A percentile compares a stretch with the other conserved stretches of the same genome.
phyloP scores from a whole-genome alignment of 2,329 filamentous ascomycete species.

The Fusarium sp. region DNA sequence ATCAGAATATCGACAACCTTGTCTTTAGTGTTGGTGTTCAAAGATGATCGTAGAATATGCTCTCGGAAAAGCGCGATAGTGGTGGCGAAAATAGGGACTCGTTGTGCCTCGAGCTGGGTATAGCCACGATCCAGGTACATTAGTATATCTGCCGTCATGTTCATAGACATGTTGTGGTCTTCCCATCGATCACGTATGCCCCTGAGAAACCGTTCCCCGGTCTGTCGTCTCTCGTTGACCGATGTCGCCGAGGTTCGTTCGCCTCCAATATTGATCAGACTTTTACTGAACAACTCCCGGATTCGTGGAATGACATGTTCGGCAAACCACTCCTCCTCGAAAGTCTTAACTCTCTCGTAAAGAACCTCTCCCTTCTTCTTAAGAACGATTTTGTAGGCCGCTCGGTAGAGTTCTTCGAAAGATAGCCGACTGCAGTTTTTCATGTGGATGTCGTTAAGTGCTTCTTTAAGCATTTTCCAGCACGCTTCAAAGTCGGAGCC shows the following conservation, averaged over 20 bases:
- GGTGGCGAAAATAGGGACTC: slow-evolving; percentile 83
- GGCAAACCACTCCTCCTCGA: slow-evolving; percentile 85
- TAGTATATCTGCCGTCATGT: slow-evolving; percentile 94
- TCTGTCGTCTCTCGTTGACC: slow-evolving; percentile 80
- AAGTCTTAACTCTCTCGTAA: slow-evolving; percentile 82
- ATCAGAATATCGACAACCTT: slow-evolving; percentile 81
- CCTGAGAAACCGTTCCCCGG: slow-evolving; percentile 85
- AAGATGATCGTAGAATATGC: slow-evolving; percentile 76
- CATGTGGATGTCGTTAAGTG: slow-evolving; percentile 88
- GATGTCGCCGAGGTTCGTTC: slow-evolving; percentile 69
- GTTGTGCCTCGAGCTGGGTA: slow-evolving; percentile 71
- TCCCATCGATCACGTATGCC: slow-evolving; percentile 84
- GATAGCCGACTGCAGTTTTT: slow-evolving; percentile 91
- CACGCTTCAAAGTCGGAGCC: slow-evolving; percentile 84
- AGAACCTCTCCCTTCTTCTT: slow-evolving; percentile 86
- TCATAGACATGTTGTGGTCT: slow-evolving; percentile 91
- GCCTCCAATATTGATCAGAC: slow-evolving; percentile 71
- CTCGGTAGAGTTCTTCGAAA: slow-evolving; percentile 95
- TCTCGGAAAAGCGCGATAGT: slow-evolving; percentile 92
- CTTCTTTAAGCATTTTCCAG: slow-evolving; percentile 81
- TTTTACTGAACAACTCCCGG: slow-evolving; percentile 75
- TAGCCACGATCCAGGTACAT: slow-evolving; percentile 98
- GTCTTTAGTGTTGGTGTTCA: slow-evolving; percentile 59
- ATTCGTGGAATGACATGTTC: slow-evolving; percentile 79
- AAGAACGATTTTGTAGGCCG: slow-evolving; percentile 92